These are phyloP conservation scores for Gentiana straminea DNA, from an alignment of 257 asterid species.

Conservation along the genomic window DNA sequence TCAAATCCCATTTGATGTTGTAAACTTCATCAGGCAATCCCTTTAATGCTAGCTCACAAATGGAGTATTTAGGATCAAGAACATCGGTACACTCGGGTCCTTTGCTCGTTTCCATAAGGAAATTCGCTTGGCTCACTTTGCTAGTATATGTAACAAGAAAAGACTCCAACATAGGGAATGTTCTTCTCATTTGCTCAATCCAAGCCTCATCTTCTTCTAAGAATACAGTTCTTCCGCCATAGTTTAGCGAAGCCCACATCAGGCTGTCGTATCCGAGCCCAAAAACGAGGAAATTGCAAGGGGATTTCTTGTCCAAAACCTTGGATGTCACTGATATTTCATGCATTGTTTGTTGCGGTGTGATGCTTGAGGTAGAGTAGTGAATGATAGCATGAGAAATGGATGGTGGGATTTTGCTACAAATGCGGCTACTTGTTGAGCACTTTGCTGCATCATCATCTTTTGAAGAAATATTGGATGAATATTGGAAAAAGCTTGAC, in stretches of 20 bases:
- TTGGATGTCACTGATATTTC: conserved; percentile 58
- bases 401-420: conserved; percentile 56
- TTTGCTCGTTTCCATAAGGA: conserved; percentile 44
- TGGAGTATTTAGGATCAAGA: conserved; percentile 49
- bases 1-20: conserved; percentile 60
- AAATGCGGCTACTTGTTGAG: conserved; percentile 13
- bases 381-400: conserved; percentile 53
- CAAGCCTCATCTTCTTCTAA: conserved; percentile 74
- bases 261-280: conserved; percentile 92
- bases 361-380: conserved; percentile 66
- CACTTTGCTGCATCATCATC: conserved; percentile 10
- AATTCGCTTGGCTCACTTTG: conserved; percentile 52
- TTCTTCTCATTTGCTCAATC: conserved; percentile 54
- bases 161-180: conserved; percentile 67
- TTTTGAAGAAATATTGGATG: conserved; percentile 8
- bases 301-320: conserved; percentile 44
- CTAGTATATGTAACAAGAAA: conserved; percentile 54
- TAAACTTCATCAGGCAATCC: conserved; percentile 54
- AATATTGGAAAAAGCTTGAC: conserved; percentile 16
- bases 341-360: conserved; percentile 70
- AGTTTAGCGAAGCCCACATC: conserved; percentile 84
- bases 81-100: conserved; percentile 65
- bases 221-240: conserved; percentile 68
- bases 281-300: conserved; percentile 72
- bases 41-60: conserved; percentile 72